Base-by-base conservation (phyloP, 1,284 basidiomycete genomes). In the Chalciporus sp. region DNA sequence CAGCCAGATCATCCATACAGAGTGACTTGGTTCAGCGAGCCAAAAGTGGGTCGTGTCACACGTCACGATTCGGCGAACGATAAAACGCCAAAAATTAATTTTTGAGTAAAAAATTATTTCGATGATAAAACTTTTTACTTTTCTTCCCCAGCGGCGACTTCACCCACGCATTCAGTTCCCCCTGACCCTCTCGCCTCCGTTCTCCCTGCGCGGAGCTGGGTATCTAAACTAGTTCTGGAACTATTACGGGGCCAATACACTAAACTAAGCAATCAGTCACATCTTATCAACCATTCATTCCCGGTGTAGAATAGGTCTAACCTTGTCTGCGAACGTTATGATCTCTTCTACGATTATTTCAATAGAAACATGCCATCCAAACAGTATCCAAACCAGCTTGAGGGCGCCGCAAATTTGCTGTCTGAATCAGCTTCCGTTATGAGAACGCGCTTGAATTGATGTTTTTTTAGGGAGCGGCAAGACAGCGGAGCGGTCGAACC, bases 1-100 rank as follows among this genome's bases (percentile, higher is more conserved):
- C 39, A 44, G 16, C 59, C 51, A 58, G 47, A 59, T 53, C 67
- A 70, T 69, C 44, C 46, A 47, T 27, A 26, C 17, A 7, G 1
- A 69, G 69, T 64, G 40, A 28, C 11, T n/a, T 14, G 28, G 16
- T n/a, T 11, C 35, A 29, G 14, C 16, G 33, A 35, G 16, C 33
- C 33, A 35, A 35, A 35, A 35, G 14, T 35, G 16, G 33, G 16
- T 35, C 12, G 33, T 35, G 33, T 35, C 33, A 35, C 33, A 35
- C 16, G 33, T 35, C 33, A 35, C 33, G 16, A 12, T 35, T 35
- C 12, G 11, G 40, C 23, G 11, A 19, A 11, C 7, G 29, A 10
- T 23, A 31, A 11, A 35, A 41, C 11, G 12, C 19, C 40, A 41
- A 23, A 23, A 23, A 41, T 23, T 20, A 20, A 11, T 41, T 41